Conservation (phyloP, 2,329 filamentous ascomycete species). For the Ophiostoma sp. region DNA sequence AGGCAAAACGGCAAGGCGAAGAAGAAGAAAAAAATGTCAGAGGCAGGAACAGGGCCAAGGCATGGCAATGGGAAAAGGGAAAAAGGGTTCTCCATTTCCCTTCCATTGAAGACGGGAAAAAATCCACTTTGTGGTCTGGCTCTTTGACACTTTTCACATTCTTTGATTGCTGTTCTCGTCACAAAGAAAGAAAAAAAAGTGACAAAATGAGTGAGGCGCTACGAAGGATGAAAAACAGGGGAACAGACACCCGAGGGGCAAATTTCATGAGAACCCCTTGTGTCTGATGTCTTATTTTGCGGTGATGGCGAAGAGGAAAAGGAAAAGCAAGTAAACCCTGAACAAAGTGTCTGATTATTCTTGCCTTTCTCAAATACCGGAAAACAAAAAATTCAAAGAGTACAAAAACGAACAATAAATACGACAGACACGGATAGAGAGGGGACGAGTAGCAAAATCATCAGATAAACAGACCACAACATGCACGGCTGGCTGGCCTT, state of each 20-base stretch:
- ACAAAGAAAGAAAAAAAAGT: constrained; percentile 6
- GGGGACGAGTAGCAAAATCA: not conserved
- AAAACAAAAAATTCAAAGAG: not conserved
- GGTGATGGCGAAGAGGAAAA: not conserved
- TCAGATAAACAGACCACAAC: constrained; percentile 14
- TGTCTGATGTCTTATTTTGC: not conserved
- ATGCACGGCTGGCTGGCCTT: not conserved
- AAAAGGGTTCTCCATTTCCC: not conserved
- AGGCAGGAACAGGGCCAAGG: not conserved
- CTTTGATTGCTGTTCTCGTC: not conserved
- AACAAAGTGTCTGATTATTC: not conserved
- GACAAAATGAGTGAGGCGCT: not conserved
- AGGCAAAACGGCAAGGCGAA: not conserved
- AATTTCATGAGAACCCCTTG: constrained; percentile 6
- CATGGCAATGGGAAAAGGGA: not conserved
- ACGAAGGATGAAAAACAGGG: not conserved
- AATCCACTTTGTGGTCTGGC: not conserved
- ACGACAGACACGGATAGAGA: not conserved
- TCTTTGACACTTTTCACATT: not conserved
- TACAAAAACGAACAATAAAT: not conserved
- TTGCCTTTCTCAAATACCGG: not conserved
- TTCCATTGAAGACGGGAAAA: not conserved
- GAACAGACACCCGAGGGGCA: not conserved
- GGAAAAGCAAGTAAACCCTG: constrained; percentile 10
- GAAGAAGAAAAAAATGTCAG: not conserved